Evolutionary conservation across 2,329 filamentous ascomycete species (phyloP).

Genomic region (Ascochyta lentis): DNA sequence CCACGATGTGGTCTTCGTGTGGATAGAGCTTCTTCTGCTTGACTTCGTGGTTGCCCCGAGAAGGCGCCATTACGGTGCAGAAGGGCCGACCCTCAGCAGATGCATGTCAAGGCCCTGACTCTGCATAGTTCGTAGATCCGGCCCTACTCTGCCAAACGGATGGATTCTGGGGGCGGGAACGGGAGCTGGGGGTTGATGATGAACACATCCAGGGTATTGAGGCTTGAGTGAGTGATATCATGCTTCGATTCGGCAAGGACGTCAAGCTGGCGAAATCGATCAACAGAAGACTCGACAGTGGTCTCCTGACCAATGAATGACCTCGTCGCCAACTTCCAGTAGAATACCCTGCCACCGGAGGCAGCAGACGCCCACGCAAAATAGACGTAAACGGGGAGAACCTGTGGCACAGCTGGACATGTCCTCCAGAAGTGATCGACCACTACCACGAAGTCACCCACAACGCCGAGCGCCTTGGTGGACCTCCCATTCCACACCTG

Average conservation of each 20-base stretch:
- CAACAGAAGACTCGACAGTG: too few species aligned
- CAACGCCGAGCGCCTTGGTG: background rate
- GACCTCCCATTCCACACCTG: background rate
- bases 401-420: background rate
- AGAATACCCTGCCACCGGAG: background rate
- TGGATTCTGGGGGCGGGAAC: conserved; percentile 3
- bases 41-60: background rate
- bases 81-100: conserved; percentile 12
- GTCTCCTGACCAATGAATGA: background rate
- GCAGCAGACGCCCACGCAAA: background rate
- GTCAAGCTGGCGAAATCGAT: too few species aligned
- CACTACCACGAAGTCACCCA: background rate
- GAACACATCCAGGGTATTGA: background rate
- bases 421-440: conserved; percentile 2
- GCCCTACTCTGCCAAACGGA: background rate
- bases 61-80: conserved; percentile 4
- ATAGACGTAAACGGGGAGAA: background rate
- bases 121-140: conserved; percentile 4
- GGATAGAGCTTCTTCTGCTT: background rate
- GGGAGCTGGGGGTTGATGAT: background rate
- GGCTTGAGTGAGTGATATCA: background rate
- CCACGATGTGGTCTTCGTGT: background rate
- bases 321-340: background rate
- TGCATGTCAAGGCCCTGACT: background rate
- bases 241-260: background rate